Conservation (phyloP, 2,329 filamentous ascomycete genomes). For the Capronia coronata region DNA sequence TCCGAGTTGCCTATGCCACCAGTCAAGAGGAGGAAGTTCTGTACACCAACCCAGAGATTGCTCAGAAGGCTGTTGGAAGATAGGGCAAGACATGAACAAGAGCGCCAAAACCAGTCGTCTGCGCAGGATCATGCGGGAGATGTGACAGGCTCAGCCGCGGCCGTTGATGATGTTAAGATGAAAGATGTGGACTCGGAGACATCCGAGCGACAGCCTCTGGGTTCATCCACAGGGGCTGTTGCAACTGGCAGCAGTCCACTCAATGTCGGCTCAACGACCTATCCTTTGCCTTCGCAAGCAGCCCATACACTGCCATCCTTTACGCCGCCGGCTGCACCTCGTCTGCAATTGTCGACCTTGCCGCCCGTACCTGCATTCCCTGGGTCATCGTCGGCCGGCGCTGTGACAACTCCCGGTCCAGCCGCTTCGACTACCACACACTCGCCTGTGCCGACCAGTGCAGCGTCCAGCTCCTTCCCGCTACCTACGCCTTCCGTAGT, state of each 20-base stretch:
- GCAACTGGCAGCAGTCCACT: slow-evolving; percentile 12
- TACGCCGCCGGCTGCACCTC: slow-evolving; percentile 30
- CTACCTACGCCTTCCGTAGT: slow-evolving; percentile 30
- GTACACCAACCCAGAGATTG: slow-evolving; percentile 39
- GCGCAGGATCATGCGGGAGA: slow-evolving; percentile 2
- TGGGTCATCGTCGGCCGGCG: slow-evolving; percentile 30
- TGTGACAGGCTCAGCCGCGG: slow-evolving; percentile 20
- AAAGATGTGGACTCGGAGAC: slow-evolving; percentile 33
- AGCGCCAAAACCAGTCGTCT: slow-evolving; percentile 19
- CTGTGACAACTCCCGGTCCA: slow-evolving; percentile 26
- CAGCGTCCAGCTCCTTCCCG: slow-evolving; percentile 30
- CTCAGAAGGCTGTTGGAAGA: slow-evolving; percentile 40
- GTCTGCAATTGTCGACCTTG: slow-evolving; percentile 34
- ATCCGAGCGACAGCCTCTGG: slow-evolving; percentile 6
- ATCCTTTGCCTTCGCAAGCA: slow-evolving; percentile 9
- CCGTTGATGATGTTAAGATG: slow-evolving; percentile 42
- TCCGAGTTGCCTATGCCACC: slow-evolving; percentile 30
- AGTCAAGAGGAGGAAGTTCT: slow-evolving; percentile 32
- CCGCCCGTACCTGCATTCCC: slow-evolving; percentile 28
- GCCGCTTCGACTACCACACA: slow-evolving; percentile 28
- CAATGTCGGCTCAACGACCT: slow-evolving; percentile 14
- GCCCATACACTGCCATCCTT: slow-evolving; percentile 3
- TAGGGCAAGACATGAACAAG: slow-evolving; percentile 34
- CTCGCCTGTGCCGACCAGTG: slow-evolving; percentile 30
- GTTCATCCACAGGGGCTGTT: slow-evolving; percentile 1